Evolutionary conservation across 371 early-diverging fungal species (phyloP), one percentile per base, ranked within the genome.

Genomic region (Mortierella sp.): DNA sequence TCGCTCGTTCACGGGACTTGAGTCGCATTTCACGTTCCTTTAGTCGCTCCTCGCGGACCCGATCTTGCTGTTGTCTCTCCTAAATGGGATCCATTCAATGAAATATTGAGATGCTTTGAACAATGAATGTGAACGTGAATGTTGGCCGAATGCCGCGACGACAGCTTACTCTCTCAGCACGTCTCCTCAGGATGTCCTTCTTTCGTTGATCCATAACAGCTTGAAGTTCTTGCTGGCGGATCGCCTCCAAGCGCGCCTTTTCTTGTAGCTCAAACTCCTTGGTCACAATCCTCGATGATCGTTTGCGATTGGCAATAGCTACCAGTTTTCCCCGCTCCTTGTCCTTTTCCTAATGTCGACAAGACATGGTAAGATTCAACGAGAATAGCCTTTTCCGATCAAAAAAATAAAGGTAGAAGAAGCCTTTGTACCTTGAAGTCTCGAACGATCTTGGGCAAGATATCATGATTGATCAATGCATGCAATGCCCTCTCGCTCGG

Each of bases 261-360:
- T 85, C 87, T 25, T 84, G 70, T 21, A 81, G 71, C 41, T 85
- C 85, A 53, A 88, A 59, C 37, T 86, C 88, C 34, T 77, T 79
- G 49, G 85, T 80, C 61, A 88, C 85, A 21, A 90, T 82, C 31
- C 91, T 85, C 16, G 90, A 86, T 24, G 90, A 89, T 43, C 92
- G 63, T 57, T 90, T 92, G 39, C 90, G 83, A 44, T 86, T 79
- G n/a, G 72, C 57, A 9, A 88, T 62, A 1, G 89, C 89, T 43
- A 87, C 89, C 27, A 83, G 70, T 41, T 83, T 82, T 48, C 76
- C 79, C 29, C 74, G 51, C 46, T 81, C 80, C 47, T 81, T 82
- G 39, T 88, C 88, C 43, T 81, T 83, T 54, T 85, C 85, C 72
- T 82, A n/a, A 22, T 21, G 16, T 54, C 1, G 25, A 27, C 25